Conservation (phyloP, 768 basidiomycete genomes). For the Aureoboletus auriporus region DNA sequence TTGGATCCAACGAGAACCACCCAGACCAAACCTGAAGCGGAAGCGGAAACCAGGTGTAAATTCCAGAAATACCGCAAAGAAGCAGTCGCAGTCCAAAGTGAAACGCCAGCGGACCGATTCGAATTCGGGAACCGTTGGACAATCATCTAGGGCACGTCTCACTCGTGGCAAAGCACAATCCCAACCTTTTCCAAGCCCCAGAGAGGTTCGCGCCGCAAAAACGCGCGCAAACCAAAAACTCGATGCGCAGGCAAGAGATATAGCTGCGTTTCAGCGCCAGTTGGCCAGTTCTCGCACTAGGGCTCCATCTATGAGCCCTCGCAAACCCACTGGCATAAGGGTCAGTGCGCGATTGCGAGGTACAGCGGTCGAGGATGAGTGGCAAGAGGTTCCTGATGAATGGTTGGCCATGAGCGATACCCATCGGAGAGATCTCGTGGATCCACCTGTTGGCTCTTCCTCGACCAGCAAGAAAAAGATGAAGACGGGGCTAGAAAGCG, state of each 20-base stretch:
- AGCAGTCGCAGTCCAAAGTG: conserved; percentile 10
- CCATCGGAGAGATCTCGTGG: conserved; percentile 14
- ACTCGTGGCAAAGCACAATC: conserved; percentile 14
- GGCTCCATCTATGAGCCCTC: conserved; percentile 18
- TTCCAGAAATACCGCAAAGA: conserved; percentile 16
- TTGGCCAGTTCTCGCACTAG: conserved; percentile 14
- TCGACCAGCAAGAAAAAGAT: conserved; percentile 6
- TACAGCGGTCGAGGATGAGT: conserved; percentile 48
- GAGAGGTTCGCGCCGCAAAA: conserved; percentile 63
- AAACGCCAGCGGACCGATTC: conserved; percentile 27
- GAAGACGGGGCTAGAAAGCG: conserved; percentile 61
- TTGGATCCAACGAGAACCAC: conserved; percentile 78
- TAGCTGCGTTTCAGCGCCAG: conserved; percentile 58
- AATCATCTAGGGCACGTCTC: conserved; percentile 6
- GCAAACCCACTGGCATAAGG: conserved; percentile 50
- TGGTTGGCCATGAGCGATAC: conserved; percentile 42
- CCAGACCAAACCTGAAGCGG: conserved; percentile 42
- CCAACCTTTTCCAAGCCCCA: conserved; percentile 28
- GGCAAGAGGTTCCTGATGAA: conserved; percentile 78
- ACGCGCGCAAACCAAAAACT: conserved; percentile 66
- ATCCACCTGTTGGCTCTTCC: conserved; percentile 4
- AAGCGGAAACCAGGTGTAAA: conserved; percentile 35
- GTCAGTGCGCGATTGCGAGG: conserved; percentile 65
- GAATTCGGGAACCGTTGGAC: neutral
- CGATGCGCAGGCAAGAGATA: conserved; percentile 63